These are phyloP conservation scores for Pholiota conissans DNA, from an alignment of 768 basidiomycete genomes.

Conservation along the genomic window DNA sequence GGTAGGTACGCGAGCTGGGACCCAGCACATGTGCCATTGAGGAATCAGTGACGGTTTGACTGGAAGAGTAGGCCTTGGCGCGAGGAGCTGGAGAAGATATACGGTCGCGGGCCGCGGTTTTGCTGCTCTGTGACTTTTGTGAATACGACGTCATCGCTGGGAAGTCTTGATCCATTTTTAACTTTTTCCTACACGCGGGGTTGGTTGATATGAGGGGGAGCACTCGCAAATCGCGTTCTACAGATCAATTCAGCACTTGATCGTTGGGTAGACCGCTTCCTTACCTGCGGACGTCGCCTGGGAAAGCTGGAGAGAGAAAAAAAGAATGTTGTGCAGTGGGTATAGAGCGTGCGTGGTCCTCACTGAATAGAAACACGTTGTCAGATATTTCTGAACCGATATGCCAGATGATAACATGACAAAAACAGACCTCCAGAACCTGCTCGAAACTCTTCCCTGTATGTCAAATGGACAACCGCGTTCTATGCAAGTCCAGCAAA, in stretches of 20 bases:
- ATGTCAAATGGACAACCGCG: neutral
- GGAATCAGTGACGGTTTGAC: neutral
- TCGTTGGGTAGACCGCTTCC: too few species aligned
- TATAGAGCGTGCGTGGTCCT: neutral
- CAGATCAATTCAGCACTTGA: neutral
- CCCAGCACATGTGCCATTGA: neutral
- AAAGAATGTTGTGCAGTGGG: neutral
- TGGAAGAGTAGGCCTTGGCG: neutral
- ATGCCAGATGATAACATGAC: neutral
- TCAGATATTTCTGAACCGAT: neutral
- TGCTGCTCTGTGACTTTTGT: neutral
- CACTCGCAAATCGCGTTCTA: neutral
- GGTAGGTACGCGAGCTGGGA: neutral
- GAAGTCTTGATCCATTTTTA: neutral
- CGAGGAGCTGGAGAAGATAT: neutral
- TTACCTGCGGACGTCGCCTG: neutral
- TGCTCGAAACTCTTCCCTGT: neutral
- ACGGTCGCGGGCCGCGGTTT: neutral
- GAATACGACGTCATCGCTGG: neutral
- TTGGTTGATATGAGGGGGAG: too few species aligned
- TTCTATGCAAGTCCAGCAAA: neutral
- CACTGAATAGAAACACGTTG: neutral
- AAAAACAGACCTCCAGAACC: neutral
- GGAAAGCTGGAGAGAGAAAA: neutral
- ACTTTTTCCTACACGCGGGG: too few species aligned